Percentiles rank a stretch among this genome's conserved stretches.
These are phyloP conservation scores for Tricholoma furcatifolium DNA, from an alignment of 768 basidiomycete genomes.

Conservation along the genomic window DNA sequence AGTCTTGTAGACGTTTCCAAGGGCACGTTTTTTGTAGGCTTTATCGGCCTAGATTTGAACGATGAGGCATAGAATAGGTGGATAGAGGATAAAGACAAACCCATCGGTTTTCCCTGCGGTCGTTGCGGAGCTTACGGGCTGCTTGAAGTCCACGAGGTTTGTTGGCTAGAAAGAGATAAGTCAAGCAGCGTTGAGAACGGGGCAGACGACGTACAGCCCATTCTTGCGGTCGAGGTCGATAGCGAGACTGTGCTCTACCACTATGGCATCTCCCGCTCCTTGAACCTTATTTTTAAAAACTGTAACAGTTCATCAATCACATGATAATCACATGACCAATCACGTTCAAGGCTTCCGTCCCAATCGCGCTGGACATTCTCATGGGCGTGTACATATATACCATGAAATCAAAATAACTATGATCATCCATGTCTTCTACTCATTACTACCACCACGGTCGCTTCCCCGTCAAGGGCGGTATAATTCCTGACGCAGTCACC, in stretches of 20 bases:
- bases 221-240: constrained; percentile 63
- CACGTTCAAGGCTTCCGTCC: constrained; percentile 1
- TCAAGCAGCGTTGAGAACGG: constrained; percentile 9
- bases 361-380: background rate
- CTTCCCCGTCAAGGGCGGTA: constrained; percentile 49
- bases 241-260: constrained; percentile 19
- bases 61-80: background rate
- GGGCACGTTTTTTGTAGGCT: constrained; percentile 98
- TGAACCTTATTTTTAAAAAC: constrained; percentile 49
- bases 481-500: constrained; percentile 54
- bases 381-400: background rate
- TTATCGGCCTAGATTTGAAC: constrained; percentile 80
- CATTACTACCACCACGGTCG: constrained; percentile 55
- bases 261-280: constrained; percentile 28
- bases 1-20: constrained; percentile 99
- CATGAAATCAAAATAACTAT: background rate
- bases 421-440: constrained; percentile 20
- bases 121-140: constrained; percentile 94
- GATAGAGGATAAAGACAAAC: constrained; percentile 42
- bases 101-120: constrained; percentile 97
- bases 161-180: constrained; percentile 61
- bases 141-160: constrained; percentile 99
- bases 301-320: constrained; percentile 30
- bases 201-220: constrained; percentile 72
- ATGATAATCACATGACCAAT: constrained; percentile 5